These are phyloP conservation scores for Xylaria arbuscula DNA, from an alignment of 2,329 filamentous ascomycete species.

Conservation along the genomic window DNA sequence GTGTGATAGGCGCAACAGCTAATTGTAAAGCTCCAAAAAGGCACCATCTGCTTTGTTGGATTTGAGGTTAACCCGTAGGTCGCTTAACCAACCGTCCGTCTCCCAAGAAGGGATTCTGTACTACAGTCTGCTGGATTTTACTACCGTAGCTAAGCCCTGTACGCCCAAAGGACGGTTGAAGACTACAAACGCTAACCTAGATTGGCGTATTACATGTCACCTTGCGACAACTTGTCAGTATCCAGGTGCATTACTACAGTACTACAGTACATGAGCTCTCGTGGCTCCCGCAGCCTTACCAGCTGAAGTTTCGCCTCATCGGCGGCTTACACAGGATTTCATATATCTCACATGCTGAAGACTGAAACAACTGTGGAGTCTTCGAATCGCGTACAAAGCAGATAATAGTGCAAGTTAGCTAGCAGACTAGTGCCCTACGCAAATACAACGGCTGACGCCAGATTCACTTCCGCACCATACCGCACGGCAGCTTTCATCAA, in stretches of 20 bases:
- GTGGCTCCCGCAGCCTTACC: constrained; percentile 27
- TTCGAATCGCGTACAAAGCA: too few species aligned
- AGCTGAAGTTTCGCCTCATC: constrained; percentile 29
- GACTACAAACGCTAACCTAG: background rate
- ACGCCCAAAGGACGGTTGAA: too few species aligned
- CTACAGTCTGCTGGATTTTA: too few species aligned
- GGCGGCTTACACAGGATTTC: background rate
- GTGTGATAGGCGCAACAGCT: too few species aligned
- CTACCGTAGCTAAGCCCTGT: too few species aligned
- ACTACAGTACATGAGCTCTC: background rate
- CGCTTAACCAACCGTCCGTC: too few species aligned
- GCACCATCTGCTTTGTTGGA: too few species aligned
- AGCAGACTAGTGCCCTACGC: background rate
- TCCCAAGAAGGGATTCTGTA: too few species aligned
- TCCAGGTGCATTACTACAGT: constrained; percentile 11
- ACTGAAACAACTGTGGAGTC: background rate
- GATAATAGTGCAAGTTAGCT: background rate
- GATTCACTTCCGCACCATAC: constrained; percentile 14
- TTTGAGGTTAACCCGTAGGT: too few species aligned
- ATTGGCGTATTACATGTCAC: background rate
- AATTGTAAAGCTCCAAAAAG: too few species aligned
- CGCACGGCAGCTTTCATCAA: background rate
- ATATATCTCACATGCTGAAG: background rate
- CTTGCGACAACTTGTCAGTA: background rate
- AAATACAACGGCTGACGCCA: constrained; percentile 3